Conservation (phyloP, 352 stramenopile genomes). For the Blastocystis sp. region DNA sequence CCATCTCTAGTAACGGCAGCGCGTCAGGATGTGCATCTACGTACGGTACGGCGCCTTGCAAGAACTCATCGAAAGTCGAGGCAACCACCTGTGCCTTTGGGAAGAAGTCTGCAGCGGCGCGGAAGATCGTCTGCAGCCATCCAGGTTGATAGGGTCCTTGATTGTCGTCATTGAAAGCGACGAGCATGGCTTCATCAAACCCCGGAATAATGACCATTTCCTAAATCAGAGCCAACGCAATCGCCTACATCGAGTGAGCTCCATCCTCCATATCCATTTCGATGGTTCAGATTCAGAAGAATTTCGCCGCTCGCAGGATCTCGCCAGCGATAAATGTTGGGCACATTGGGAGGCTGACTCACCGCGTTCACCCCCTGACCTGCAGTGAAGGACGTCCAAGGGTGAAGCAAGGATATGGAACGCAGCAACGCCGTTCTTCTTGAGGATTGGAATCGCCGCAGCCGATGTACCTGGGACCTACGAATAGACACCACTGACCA, state of each 20-base stretch:
- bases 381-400: not conserved
- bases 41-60: not conserved
- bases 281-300: conserved; percentile 47
- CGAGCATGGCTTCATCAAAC: conserved; percentile 39
- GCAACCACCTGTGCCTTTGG: conserved; percentile 24
- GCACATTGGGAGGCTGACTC: conserved; percentile 47
- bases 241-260: not conserved
- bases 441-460: conserved; percentile 33
- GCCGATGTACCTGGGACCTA: conserved; percentile 42
- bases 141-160: conserved; percentile 35
- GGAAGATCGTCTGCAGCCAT: conserved; percentile 41
- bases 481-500: not conserved
- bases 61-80: conserved; percentile 27
- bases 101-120: conserved; percentile 29
- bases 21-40: not conserved
- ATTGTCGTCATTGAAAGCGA: conserved; percentile 60
- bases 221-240: not conserved
- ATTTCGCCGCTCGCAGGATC: conserved; percentile 32
- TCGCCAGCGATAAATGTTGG: conserved; percentile 49
- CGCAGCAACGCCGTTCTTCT: conserved; percentile 32
- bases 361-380: conserved; percentile 54
- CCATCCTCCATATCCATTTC: conserved; percentile 56
- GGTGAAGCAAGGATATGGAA: conserved; percentile 41
- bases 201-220: conserved; percentile 56
- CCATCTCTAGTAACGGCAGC: conserved; percentile 5